A percentile compares a stretch with the other conserved stretches of the same genome.
These are phyloP conservation scores for Sicyos edulis DNA, from an alignment of 306 rosid genomes.

Conservation along the genomic window DNA sequence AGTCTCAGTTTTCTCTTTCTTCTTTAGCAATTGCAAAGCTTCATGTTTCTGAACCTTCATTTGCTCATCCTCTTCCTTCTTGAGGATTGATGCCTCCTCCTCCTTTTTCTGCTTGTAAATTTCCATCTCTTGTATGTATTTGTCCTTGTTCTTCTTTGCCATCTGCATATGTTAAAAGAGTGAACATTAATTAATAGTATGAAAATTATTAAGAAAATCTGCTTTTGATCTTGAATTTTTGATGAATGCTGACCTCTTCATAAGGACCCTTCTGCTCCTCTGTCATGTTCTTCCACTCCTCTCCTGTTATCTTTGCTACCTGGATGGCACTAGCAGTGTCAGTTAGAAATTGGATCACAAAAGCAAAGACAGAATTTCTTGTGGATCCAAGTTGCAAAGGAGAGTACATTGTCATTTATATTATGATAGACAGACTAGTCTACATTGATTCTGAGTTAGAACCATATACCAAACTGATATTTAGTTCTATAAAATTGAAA, in stretches of 20 bases:
- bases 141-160: constrained; percentile 78
- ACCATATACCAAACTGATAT: no score
- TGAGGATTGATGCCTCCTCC: constrained; percentile 55
- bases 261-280: constrained; percentile 59
- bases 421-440: no score
- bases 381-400: no score
- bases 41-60: constrained; percentile 83
- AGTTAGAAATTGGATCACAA: background rate
- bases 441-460: no score
- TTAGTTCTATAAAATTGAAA: no score
- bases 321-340: constrained; percentile 10
- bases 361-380: background rate
- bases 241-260: constrained; percentile 51
- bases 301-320: constrained; percentile 65
- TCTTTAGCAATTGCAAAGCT: constrained; percentile 71
- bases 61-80: constrained; percentile 69
- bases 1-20: constrained; percentile 83
- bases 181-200: background rate
- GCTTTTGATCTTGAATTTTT: no score
- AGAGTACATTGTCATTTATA: no score
- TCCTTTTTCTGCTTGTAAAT: constrained; percentile 66
- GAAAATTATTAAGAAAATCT: background rate
- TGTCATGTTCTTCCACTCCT: constrained; percentile 86
- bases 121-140: constrained; percentile 62
- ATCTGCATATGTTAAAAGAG: constrained; percentile 30